phyloP scores from a whole-genome alignment of 768 basidiomycete genomes.

The Podaxis rugospora region DNA sequence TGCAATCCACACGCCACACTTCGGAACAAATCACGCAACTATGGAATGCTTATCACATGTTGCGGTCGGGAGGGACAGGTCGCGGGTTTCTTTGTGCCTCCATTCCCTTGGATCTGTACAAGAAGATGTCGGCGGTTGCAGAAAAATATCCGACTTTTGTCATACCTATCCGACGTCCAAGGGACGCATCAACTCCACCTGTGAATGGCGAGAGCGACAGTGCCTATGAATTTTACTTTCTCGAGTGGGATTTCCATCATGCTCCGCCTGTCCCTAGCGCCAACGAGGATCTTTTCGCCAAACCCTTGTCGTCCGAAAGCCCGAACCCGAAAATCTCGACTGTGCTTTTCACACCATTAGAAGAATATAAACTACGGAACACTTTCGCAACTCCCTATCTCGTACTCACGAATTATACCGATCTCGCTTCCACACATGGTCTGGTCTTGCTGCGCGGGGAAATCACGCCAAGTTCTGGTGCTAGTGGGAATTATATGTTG shows the following conservation, averaged over 20 bases:
- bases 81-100: slow-evolving; percentile 84
- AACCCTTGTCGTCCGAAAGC: slow-evolving; percentile 22
- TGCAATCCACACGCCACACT: slow-evolving; percentile 66
- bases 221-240: slow-evolving; percentile 76
- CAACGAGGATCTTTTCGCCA: slow-evolving; percentile 41
- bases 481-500: slow-evolving; percentile 50
- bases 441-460: slow-evolving; percentile 88
- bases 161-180: slow-evolving; percentile 67
- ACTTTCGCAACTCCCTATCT: slow-evolving; percentile 90
- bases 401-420: slow-evolving; percentile 88
- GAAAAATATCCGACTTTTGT: slow-evolving; percentile 74
- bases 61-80: slow-evolving; percentile 74
- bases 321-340: slow-evolving; percentile 60
- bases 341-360: slow-evolving; percentile 86
- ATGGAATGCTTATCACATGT: slow-evolving; percentile 88
- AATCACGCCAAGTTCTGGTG: slow-evolving; percentile 63
- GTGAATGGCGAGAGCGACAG: slow-evolving; percentile 29
- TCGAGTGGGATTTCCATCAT: slow-evolving; percentile 89
- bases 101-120: slow-evolving; percentile 69
- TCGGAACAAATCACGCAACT: slow-evolving; percentile 70
- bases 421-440: slow-evolving; percentile 74
- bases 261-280: slow-evolving; percentile 55
- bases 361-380: slow-evolving; percentile 85
- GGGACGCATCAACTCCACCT: slow-evolving; percentile 17
- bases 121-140: slow-evolving; percentile 61